Conservation (phyloP, 2,329 filamentous ascomycete species). For the Calonectria pteridis region DNA sequence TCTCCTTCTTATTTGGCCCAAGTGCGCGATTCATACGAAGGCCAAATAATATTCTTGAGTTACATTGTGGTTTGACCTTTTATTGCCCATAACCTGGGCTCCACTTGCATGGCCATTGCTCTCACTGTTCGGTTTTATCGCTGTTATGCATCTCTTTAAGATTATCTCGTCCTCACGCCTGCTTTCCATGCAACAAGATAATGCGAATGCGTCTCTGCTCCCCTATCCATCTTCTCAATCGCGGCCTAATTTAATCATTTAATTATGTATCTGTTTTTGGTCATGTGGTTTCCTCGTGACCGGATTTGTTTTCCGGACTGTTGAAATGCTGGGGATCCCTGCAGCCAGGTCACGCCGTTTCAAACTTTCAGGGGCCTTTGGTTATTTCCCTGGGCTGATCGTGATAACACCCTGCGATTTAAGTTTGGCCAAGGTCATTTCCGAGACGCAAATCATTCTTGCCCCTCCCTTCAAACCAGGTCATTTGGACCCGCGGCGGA, state of each 20-base stretch:
- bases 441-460: neutral
- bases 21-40: neutral
- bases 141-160: neutral
- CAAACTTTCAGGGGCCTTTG: slow-evolving; percentile 1
- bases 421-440: slow-evolving; percentile 5
- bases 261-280: neutral
- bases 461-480: neutral
- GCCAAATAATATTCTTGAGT: neutral
- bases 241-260: neutral
- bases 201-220: neutral
- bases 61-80: neutral
- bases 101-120: neutral
- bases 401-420: neutral
- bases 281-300: neutral
- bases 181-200: neutral
- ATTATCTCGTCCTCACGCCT: neutral
- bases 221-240: neutral
- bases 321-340: neutral
- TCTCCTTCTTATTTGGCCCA: neutral
- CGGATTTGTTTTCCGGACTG: neutral
- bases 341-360: neutral
- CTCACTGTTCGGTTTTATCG: neutral
- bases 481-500: neutral
- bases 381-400: neutral
- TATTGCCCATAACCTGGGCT: too few relatives aligned